Conservation (phyloP, 2,329 filamentous ascomycete genomes). For the Talaromyces funiculosus region DNA sequence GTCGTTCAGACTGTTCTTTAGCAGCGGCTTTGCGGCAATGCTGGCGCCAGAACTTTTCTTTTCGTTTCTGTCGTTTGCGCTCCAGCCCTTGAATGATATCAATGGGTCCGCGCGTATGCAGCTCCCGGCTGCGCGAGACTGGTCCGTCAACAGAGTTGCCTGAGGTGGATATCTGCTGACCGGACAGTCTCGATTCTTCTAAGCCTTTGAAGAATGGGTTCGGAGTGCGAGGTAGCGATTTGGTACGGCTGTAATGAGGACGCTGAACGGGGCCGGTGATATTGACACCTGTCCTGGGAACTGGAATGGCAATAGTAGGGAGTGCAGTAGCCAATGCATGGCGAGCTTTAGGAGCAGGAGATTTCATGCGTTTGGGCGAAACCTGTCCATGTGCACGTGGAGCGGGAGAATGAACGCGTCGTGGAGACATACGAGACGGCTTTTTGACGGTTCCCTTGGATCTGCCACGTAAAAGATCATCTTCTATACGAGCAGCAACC, state of each 20-base stretch:
- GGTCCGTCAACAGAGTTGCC: constrained; percentile 32
- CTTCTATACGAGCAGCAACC: constrained; percentile 29
- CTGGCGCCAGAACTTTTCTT: constrained; percentile 87
- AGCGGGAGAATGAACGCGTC: constrained; percentile 52
- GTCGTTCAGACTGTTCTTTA: constrained; percentile 58
- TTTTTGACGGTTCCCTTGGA: constrained; percentile 45
- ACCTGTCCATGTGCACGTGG: constrained; percentile 54
- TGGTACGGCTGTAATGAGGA: constrained; percentile 68
- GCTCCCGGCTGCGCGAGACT: constrained; percentile 40
- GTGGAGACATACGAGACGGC: constrained; percentile 55
- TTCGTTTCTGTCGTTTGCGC: constrained; percentile 84
- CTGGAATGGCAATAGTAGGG: constrained; percentile 35
- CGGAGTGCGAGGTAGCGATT: constrained; percentile 76
- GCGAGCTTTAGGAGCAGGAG: constrained; percentile 60
- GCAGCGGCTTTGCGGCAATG: constrained; percentile 76
- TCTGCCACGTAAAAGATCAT: constrained; percentile 29
- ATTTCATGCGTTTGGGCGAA: constrained; percentile 65
- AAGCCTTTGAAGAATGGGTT: constrained; percentile 57
- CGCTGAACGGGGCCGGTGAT: constrained; percentile 54
- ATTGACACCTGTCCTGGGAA: constrained; percentile 46
- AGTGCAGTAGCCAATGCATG: constrained; percentile 42
- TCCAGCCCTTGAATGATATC: constrained; percentile 97
- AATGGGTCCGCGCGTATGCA: constrained; percentile 83
- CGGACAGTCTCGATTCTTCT: constrained; percentile 25
- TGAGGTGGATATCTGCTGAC: constrained; percentile 28